A percentile compares a stretch with the other conserved stretches of the same genome.
These are phyloP conservation scores for Albifimbria verrucaria DNA, from an alignment of 2,329 filamentous ascomycete species.

Conservation along the genomic window DNA sequence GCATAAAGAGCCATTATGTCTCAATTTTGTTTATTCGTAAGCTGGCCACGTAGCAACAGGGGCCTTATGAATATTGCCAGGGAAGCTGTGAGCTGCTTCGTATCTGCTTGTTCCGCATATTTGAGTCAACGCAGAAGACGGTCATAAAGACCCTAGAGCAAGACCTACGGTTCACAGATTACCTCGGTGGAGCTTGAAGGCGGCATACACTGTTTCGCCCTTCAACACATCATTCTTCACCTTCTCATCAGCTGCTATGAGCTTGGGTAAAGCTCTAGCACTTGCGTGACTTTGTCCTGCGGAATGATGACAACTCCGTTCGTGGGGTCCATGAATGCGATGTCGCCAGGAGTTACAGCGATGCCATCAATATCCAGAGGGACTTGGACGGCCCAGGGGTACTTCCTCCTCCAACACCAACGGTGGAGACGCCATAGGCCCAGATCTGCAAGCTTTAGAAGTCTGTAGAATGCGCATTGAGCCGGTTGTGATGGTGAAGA, in stretches of 20 bases:
- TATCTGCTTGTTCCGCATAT: no score
- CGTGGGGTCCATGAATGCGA: conserved; percentile 66
- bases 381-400: conserved; percentile 52
- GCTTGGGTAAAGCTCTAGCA: conserved; percentile 57
- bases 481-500: conserved; percentile 8
- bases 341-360: conserved; percentile 53
- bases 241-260: conserved; percentile 51
- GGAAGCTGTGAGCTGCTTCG: no score
- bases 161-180: conserved; percentile 20
- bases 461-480: conserved; percentile 2
- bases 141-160: no score
- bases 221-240: conserved; percentile 63
- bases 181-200: conserved; percentile 57
- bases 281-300: conserved; percentile 52
- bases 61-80: no score
- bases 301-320: conserved; percentile 71
- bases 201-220: conserved; percentile 61
- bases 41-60: no score
- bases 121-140: no score
- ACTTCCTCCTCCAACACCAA: conserved; percentile 54
- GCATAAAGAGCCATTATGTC: no score
- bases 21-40: no score
- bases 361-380: conserved; percentile 41
- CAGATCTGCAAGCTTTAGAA: conserved; percentile 42
- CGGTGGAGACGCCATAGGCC: conserved; percentile 53